Evolutionary conservation across 2,329 filamentous ascomycete species (phyloP).

Genomic region (Fusarium globosum): DNA sequence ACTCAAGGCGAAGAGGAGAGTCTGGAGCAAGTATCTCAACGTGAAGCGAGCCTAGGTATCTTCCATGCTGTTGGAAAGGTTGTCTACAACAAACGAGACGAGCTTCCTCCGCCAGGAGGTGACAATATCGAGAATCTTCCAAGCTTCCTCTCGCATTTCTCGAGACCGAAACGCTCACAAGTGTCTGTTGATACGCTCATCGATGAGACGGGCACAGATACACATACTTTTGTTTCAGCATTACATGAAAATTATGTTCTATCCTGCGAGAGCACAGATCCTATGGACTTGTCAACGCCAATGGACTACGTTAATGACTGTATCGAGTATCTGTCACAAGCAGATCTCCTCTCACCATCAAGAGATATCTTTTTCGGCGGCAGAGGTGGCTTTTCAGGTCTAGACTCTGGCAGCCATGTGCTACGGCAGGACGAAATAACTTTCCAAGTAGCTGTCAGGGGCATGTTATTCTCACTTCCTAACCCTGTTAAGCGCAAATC

Average conservation of each 20-base stretch:
- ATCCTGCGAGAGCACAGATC: conserved; percentile 75
- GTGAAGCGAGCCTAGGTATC: conserved; percentile 90
- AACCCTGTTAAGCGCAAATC: conserved; percentile 82
- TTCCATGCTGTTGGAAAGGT: conserved; percentile 98
- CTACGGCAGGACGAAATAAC: conserved; percentile 93
- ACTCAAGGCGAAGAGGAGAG: conserved; percentile 84
- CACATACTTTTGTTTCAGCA: conserved; percentile 87
- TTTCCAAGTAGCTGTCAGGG: conserved; percentile 90
- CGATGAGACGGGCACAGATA: conserved; percentile 93
- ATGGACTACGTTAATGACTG: conserved; percentile 86
- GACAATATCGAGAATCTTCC: conserved; percentile 67
- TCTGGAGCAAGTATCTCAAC: conserved; percentile 82
- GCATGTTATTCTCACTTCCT: conserved; percentile 85
- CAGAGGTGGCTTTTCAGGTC: conserved; percentile 63
- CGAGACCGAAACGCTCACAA: conserved; percentile 71
- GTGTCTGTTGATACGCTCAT: conserved; percentile 81
- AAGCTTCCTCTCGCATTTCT: conserved; percentile 65
- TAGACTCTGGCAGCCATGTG: conserved; percentile 74
- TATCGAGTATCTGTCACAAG: conserved; percentile 86
- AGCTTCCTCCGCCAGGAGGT: conserved; percentile 54
- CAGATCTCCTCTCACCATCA: conserved; percentile 84
- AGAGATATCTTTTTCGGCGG: conserved; percentile 75
- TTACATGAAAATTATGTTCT: conserved; percentile 93
- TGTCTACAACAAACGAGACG: conserved; percentile 91
- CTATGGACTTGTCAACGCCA: conserved; percentile 66